Evolutionary conservation across 1,284 basidiomycete species (phyloP).

Genomic region (Fomitopsis palustris): DNA sequence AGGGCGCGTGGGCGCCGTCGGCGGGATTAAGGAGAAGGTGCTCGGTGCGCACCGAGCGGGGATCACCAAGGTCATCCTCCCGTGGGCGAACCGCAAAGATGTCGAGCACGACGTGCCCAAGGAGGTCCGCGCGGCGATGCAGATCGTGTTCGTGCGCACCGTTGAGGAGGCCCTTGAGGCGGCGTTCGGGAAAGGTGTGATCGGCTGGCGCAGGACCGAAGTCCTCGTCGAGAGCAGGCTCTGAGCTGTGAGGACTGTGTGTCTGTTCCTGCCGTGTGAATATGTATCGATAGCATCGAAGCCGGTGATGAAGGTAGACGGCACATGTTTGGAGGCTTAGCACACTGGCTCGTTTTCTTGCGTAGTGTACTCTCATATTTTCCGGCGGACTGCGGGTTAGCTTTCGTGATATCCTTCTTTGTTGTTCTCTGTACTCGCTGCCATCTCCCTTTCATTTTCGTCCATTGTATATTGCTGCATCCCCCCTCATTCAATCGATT

Average conservation of each 20-base stretch:
- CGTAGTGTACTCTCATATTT: not conserved
- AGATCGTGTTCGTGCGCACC: constrained; percentile 77
- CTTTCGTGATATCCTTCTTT: not conserved
- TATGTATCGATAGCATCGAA: not conserved
- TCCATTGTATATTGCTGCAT: not conserved
- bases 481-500: not conserved
- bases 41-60: constrained; percentile 83
- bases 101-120: constrained; percentile 79
- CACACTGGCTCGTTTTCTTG: not conserved
- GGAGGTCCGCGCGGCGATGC: constrained; percentile 68
- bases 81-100: constrained; percentile 80
- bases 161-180: constrained; percentile 78
- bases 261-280: too few relatives aligned
- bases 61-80: constrained; percentile 78
- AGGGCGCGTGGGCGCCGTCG: constrained; percentile 77
- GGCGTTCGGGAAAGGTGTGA: constrained; percentile 67
- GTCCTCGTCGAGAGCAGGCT: constrained; percentile 55
- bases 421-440: not conserved
- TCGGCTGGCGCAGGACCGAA: constrained; percentile 53
- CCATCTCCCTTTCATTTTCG: not conserved
- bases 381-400: not conserved
- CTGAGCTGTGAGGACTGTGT: constrained; percentile 21
- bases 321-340: not conserved
- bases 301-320: not conserved
- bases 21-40: constrained; percentile 81